Conservation (phyloP, 805 yeast genomes). For the Wickerhamomyces subpelliculosus region DNA sequence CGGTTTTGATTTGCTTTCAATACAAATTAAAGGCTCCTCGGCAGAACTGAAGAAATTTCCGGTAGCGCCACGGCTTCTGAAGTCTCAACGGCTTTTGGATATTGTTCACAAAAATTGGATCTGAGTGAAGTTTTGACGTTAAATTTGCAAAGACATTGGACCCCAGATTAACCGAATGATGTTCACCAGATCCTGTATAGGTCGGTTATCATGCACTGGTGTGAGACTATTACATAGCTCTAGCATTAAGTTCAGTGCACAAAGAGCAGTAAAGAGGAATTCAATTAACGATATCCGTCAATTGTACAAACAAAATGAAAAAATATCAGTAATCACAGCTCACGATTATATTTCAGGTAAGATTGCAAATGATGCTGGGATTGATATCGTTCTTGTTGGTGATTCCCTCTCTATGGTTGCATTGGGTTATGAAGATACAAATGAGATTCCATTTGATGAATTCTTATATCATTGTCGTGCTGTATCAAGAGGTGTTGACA, state of each 20-base stretch:
- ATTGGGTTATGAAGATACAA: conserved; percentile 72
- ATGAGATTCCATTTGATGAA: conserved; percentile 71
- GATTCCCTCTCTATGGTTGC: conserved; percentile 93
- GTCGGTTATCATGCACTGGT: conserved; percentile 2
- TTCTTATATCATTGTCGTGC: conserved; percentile 72
- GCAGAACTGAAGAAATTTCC: no score
- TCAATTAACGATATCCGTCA: conserved; percentile 34
- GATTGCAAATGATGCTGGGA: conserved; percentile 56
- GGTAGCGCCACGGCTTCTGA: no score
- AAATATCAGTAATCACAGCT: conserved; percentile 66
- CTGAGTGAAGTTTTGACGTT: no score
- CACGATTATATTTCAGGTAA: conserved; percentile 77
- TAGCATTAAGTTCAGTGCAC: neutral
- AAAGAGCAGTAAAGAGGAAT: conserved; percentile 2
- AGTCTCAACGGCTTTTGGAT: no score
- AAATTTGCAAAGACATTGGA: no score
- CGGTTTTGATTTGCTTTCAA: no score
- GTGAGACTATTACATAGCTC: neutral
- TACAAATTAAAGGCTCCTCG: no score
- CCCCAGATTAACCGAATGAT: no score
- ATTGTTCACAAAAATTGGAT: no score
- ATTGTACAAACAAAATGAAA: conserved; percentile 26
- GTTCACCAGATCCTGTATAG: neutral
- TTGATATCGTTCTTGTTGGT: conserved; percentile 76
- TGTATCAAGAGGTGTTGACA: conserved; percentile 60